Base-by-base conservation (phyloP, 352 stramenopile species). In the Pythium aristosporum region DNA sequence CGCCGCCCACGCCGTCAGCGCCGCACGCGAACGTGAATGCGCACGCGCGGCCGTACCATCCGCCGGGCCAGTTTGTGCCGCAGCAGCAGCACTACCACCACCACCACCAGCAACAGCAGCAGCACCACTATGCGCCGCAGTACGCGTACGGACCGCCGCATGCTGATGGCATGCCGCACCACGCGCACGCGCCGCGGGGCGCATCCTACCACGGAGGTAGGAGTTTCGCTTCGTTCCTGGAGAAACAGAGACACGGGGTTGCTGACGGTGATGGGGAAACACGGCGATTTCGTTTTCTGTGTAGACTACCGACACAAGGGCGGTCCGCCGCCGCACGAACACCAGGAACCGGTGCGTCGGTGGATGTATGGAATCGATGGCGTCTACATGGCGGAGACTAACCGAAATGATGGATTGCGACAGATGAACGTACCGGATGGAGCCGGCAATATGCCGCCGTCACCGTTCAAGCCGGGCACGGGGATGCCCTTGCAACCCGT, bases 401-500 rank as follows among this genome's bases (percentile, higher is more conserved):
- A 57, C 47, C 2, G 51, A 6, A 16, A 18, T 34, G 13, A 43
- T 37, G 20, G 11, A 20, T 8, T 30, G 20, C 23, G n/a, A 13
- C 32, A 65, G 63, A 70, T 65, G 63, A 47, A 44, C n/a, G 6
- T 56, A 16, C 57, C 39, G 30, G 64, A 72, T 10, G 61, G 61
- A 28, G 60, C n/a, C 13, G 60, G 42, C 9, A 56, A 65, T 6
- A 50, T 73, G 54, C 66, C 58, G 42, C 65, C 66, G 36, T 57
- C 61, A 28, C 66, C 66, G 15, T 73, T 64, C 61, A 69, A 69
- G 56, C 60, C 60, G 3, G 48, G 54, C 43, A 52, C 37, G 2
- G 57, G 57, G n/a, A 61, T 63, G 51, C 60, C 66, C 9, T 32
- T 67, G 12, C 67, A 73, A 41, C 56, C 67, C 9, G 67, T 73